These are phyloP conservation scores for Glycyrrhiza uralensis DNA, from an alignment of 306 rosid species.

Conservation along the genomic window DNA sequence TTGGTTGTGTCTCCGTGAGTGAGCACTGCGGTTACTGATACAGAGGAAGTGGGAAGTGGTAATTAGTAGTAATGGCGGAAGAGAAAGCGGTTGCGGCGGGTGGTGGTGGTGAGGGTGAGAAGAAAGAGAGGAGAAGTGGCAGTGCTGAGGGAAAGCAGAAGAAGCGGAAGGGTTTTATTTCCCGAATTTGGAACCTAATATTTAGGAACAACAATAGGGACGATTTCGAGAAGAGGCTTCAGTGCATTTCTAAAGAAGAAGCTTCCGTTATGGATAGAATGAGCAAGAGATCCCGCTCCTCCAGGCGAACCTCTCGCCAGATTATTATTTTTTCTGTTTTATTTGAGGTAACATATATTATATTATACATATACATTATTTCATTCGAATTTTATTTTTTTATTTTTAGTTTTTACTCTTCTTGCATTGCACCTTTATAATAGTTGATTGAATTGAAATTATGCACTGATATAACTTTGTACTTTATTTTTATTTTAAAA, in stretches of 20 bases:
- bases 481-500: no score
- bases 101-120: constrained; percentile 12
- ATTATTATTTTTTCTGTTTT: constrained; percentile 57
- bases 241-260: constrained; percentile 75
- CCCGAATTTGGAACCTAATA: constrained; percentile 66
- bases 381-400: background rate
- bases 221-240: constrained; percentile 90
- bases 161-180: constrained; percentile 55
- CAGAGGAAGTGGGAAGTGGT: background rate
- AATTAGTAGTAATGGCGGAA: background rate
- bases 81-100: background rate
- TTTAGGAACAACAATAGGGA: constrained; percentile 53
- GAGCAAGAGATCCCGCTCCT: constrained; percentile 57
- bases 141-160: constrained; percentile 38
- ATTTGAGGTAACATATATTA: no score
- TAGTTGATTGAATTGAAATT: no score
- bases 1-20: no score
- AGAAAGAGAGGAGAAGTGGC: constrained; percentile 40
- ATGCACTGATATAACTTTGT: background rate
- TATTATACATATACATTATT: background rate
- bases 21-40: background rate
- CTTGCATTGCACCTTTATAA: background rate
- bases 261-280: constrained; percentile 52
- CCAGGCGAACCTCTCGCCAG: constrained; percentile 57
- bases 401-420: background rate